Evolutionary conservation across 768 basidiomycete species (phyloP).

Genomic region (Naematelia encephala): DNA sequence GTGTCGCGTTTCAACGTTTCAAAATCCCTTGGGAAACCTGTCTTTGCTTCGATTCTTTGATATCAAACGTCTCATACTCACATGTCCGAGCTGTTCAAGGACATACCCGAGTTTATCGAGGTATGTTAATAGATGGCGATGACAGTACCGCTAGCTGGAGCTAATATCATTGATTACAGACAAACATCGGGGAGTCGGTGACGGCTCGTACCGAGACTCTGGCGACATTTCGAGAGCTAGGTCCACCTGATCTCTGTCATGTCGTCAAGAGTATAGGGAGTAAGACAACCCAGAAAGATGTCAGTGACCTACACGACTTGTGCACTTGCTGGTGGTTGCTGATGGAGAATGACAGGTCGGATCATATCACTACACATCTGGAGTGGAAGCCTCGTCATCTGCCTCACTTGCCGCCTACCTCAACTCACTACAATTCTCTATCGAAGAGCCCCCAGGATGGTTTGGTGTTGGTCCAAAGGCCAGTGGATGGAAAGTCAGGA

Average conservation of each 20-base stretch:
- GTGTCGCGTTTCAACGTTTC: constrained; percentile 2
- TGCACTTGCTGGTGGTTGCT: neutral
- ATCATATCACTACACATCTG: constrained; percentile 96
- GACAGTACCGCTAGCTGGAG: no score
- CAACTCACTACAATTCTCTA: constrained; percentile 93
- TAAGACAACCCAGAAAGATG: constrained; percentile 77
- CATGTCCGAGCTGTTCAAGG: constrained; percentile 58
- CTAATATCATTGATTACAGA: constrained; percentile 49
- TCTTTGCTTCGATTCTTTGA: no score
- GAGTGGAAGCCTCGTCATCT: constrained; percentile 97
- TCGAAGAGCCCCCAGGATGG: constrained; percentile 90
- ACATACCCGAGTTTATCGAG: constrained; percentile 96
- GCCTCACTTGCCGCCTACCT: constrained; percentile 97
- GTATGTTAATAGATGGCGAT: constrained; percentile 59
- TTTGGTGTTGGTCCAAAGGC: constrained; percentile 64
- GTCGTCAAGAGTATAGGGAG: constrained; percentile 83
- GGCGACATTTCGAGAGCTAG: constrained; percentile 92
- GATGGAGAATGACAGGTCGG: constrained; percentile 61
- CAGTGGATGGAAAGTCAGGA: constrained; percentile 81
- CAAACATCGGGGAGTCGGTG: constrained; percentile 84
- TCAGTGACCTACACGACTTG: constrained; percentile 53
- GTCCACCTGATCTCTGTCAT: constrained; percentile 94
- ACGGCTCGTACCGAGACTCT: constrained; percentile 87
- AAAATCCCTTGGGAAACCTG: no score
- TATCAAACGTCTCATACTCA: neutral